Conservation (phyloP, 805 yeast genomes). For the Groenewaldozyma salmanticensis region DNA sequence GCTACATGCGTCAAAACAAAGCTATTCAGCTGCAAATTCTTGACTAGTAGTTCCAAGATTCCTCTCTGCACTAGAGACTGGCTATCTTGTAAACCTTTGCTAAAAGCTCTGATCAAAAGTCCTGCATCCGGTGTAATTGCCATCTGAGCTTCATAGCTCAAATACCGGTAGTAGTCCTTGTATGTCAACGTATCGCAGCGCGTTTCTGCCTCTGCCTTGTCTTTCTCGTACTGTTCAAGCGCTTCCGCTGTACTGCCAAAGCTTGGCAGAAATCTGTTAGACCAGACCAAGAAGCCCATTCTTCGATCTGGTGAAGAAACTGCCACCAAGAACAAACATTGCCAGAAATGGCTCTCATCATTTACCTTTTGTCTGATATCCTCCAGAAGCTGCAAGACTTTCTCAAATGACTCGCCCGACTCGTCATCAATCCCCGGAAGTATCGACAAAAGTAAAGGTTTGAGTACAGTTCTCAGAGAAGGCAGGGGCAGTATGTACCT, state of each 20-base stretch:
- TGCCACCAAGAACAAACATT: conserved; percentile 61
- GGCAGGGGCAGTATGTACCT: conserved; percentile 45
- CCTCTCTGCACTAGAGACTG: conserved; percentile 75
- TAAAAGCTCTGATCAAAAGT: conserved; percentile 61
- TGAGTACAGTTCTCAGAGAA: conserved; percentile 46
- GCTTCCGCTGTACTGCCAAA: conserved; percentile 24
- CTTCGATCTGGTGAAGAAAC: conserved; percentile 72
- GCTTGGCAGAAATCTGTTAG: conserved; percentile 53
- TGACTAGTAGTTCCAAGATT: conserved; percentile 67
- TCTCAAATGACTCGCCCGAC: conserved; percentile 67
- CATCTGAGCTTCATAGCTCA: conserved; percentile 45
- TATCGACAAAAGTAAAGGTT: conserved; percentile 63
- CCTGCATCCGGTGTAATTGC: conserved; percentile 75
- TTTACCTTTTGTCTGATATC: conserved; percentile 44
- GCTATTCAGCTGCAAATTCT: conserved; percentile 57
- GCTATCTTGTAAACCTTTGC: conserved; percentile 57
- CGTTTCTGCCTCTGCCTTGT: conserved; percentile 1
- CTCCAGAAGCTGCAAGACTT: conserved; percentile 52
- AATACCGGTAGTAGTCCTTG: conserved; percentile 18
- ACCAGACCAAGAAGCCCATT: conserved; percentile 76
- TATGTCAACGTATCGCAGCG: conserved; percentile 27
- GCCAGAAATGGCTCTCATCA: conserved; percentile 82
- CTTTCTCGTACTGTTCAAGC: background rate
- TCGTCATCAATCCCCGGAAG: conserved; percentile 91
- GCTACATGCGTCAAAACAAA: conserved; percentile 42